Base-by-base conservation (phyloP, 164 flowering plant genomes). In the Annona cherimola region DNA sequence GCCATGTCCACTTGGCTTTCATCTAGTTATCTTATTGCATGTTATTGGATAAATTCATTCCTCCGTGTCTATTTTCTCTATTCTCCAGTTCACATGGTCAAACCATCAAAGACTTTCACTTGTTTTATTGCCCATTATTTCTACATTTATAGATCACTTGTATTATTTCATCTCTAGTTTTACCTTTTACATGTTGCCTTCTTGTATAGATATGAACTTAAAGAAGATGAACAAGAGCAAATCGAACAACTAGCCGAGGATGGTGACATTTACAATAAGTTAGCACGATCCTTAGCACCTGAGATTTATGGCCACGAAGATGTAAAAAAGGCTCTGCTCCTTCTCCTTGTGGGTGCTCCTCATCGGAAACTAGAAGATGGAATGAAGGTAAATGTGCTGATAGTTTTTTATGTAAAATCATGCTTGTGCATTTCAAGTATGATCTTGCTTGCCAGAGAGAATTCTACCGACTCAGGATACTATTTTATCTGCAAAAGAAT, bases 231-330 rank as follows among this genome's bases (percentile, higher is more conserved):
- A 78, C 97, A 90, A 81, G 96, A 88, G 76, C 90, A 89, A 75
- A 89, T 92, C 83, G 85, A 87, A 65, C 83, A 86, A 19, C 83
- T 96, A 45, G 86, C 98, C 54, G 97, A 92, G 82, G 98, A 92
- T 84, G 99, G 97, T 71, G 97, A 96, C 75, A 88, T 92, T 35
- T 93, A 93, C 64, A 92, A 89, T 75, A 96, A 93, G 84, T 79
- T 96, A 79, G 80, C 99, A 66, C 85, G 80, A 41, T 93, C 99
- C 45, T 78, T 96, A 72, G 98, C 99, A 54, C 99, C 99, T 80
- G 98, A 96, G 83, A 96, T 96, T 77, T 96, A 84, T 81, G 99
- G 99, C 40, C 99, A 96, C 78, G 99, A 96, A 74, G 98, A 93
- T 86, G 88, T 96, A 20, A 96, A 93, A 74, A 93, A 92, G 73